Base-by-base conservation (phyloP, 768 basidiomycete genomes). In the Tulasnella calospora region DNA sequence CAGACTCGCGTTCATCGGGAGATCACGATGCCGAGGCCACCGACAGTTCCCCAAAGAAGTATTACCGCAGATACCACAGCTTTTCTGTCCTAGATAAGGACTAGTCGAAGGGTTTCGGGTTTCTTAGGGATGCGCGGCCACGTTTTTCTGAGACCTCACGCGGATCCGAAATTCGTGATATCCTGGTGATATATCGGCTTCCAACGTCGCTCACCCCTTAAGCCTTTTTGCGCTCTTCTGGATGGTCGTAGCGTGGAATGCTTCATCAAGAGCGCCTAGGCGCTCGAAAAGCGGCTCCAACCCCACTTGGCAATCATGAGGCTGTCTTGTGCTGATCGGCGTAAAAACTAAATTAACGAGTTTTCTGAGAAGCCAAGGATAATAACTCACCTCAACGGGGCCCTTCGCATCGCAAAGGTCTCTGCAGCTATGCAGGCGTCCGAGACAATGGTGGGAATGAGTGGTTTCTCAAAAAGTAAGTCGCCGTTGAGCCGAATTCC, bases 1-100 rank as follows among this genome's bases (percentile, higher is more conserved):
- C 61, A 12, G 6, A 27, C 33, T 27, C 13, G n/a, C 61, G 33
- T 27, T 4, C 61, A 19, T 17, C 30, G 61, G 27, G 17, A 35
- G 15, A 67, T 67, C 30, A 30, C 61, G 61, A 67, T 67, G 61
- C 61, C 61, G 61, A 67, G n/a, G 61, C 61, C 61, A 67, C 61
- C 61, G 61, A 67, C 61, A 17, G 61, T 33, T 35, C 61, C 61
- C 61, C 27, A 67, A 67, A 35, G 15, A 67, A 17, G 61, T 19
- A 67, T 30, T 12, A 19, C 8, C 61, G 61, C 33, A 30, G 4
- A 35, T 30, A 23, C 15, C 61, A 30, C 61, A 67, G 61, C 30
- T 67, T 67, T 67, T 67, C 61, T 67, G 27, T 30, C 61, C 30
- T 67, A 57, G 61, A 67, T 67, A 67, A 67, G 61, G 27, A 67